A percentile compares a stretch with the other conserved stretches of the same genome.
These are phyloP conservation scores for Ophiostoma australiae DNA, from an alignment of 2,329 filamentous ascomycete genomes.

Conservation along the genomic window DNA sequence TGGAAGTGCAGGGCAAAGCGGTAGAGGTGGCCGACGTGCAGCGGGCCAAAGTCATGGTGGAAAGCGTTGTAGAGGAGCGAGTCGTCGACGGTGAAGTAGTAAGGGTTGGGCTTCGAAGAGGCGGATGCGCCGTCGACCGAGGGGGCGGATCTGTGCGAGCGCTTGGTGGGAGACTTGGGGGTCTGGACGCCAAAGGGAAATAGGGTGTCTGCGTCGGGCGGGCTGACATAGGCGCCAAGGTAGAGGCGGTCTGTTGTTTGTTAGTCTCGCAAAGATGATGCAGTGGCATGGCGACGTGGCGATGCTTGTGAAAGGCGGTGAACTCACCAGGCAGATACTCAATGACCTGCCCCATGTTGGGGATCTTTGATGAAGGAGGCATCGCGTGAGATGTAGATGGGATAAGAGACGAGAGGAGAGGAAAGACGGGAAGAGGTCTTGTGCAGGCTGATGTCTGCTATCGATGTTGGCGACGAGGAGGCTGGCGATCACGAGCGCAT, in stretches of 20 bases:
- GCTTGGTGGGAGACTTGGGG: conserved; percentile 67
- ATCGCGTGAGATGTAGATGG: conserved; percentile 34
- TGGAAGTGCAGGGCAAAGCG: conserved; percentile 94
- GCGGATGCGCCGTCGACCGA: conserved; percentile 27
- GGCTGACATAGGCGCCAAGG: conserved; percentile 81
- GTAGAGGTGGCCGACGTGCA: conserved; percentile 96
- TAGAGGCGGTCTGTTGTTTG: conserved; percentile 78
- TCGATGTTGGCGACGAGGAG: neutral
- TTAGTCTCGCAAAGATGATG: neutral
- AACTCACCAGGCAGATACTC: conserved; percentile 88
- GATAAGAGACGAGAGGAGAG: neutral
- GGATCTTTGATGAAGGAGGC: conserved; percentile 47
- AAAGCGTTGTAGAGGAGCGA: conserved; percentile 94
- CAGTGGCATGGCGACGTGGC: neutral
- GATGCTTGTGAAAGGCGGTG: neutral
- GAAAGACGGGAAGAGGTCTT: neutral
- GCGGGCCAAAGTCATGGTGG: conserved; percentile 94
- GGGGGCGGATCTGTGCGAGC: conserved; percentile 60
- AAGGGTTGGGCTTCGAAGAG: conserved; percentile 56
- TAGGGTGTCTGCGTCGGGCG: conserved; percentile 73
- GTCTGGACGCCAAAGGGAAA: conserved; percentile 70
- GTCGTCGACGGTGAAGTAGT: conserved; percentile 94
- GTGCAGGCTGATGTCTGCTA: conserved; percentile 9
- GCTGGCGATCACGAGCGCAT: conserved; percentile 16
- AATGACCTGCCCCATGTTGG: conserved; percentile 80